Conservation (phyloP, 2,329 filamentous ascomycete genomes). For the Cytospora leucostoma region DNA sequence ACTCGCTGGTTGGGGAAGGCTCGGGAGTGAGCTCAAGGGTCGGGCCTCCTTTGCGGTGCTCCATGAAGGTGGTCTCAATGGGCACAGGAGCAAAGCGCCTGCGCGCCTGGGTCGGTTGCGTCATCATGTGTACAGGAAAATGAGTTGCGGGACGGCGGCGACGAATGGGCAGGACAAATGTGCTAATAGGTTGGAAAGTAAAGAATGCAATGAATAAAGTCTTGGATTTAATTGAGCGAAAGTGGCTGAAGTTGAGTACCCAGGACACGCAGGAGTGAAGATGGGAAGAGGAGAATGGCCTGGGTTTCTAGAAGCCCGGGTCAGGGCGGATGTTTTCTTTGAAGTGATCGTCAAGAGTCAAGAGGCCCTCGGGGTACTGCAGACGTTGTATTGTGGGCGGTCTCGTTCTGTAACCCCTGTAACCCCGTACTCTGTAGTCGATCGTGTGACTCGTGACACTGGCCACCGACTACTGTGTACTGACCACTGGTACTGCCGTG, state of each 20-base stretch:
- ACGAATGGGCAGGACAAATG: neutral
- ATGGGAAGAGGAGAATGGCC: neutral
- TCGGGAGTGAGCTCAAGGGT: slow-evolving; percentile 57
- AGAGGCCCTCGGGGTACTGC: neutral
- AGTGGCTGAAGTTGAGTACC: slow-evolving; percentile 1
- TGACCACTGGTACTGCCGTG: neutral
- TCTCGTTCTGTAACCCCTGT: neutral
- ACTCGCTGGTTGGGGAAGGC: slow-evolving; percentile 52
- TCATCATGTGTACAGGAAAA: slow-evolving; percentile 36
- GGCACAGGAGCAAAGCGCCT: slow-evolving; percentile 69
- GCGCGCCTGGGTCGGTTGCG: slow-evolving; percentile 44
- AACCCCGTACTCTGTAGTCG: neutral
- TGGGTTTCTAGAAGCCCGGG: neutral
- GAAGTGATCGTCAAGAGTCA: slow-evolving; percentile 12
- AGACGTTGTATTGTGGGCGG: neutral
- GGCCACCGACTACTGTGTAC: neutral
- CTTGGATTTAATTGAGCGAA: neutral
- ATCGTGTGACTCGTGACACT: neutral
- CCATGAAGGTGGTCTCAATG: slow-evolving; percentile 70
- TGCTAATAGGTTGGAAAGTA: no score
- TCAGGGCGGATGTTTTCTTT: slow-evolving; percentile 2
- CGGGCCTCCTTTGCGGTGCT: slow-evolving; percentile 50
- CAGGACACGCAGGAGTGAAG: neutral
- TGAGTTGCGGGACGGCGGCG: neutral
- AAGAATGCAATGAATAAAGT: neutral